Evolutionary conservation across 2,329 filamentous ascomycete species (phyloP).

Genomic region (Pestalotiopsis sp.): DNA sequence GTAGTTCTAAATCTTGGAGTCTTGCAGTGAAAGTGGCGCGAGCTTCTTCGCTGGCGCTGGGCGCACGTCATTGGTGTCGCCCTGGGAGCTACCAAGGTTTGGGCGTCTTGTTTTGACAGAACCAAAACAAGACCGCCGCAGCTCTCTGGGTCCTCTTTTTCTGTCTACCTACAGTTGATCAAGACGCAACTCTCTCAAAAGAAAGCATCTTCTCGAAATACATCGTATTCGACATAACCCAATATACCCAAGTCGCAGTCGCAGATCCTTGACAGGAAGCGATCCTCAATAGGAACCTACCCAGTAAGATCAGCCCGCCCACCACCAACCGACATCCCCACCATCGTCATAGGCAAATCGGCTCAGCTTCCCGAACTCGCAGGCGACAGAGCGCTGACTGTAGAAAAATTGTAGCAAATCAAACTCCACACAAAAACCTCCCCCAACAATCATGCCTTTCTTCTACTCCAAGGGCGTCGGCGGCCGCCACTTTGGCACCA

Average conservation of each 20-base stretch:
- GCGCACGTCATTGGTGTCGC: constrained; percentile 10
- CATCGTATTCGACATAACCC: neutral
- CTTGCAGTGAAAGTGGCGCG: neutral
- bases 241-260: neutral
- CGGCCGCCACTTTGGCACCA: constrained; percentile 52
- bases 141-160: neutral
- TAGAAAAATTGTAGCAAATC: neutral
- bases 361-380: too few relatives aligned
- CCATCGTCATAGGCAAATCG: too few relatives aligned
- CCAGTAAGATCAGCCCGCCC: too few relatives aligned
- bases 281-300: too few relatives aligned
- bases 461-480: constrained; percentile 50
- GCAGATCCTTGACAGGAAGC: neutral
- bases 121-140: neutral
- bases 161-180: too few relatives aligned
- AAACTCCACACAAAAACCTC: neutral
- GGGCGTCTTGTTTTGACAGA: neutral
- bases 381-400: neutral
- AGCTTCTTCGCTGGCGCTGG: neutral
- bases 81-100: neutral
- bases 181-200: neutral
- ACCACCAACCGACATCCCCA: too few relatives aligned
- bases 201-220: neutral
- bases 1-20: neutral
- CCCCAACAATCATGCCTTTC: constrained; percentile 41